Conservation (phyloP, 2,329 filamentous ascomycete species). For the Lachnellula cervina region DNA sequence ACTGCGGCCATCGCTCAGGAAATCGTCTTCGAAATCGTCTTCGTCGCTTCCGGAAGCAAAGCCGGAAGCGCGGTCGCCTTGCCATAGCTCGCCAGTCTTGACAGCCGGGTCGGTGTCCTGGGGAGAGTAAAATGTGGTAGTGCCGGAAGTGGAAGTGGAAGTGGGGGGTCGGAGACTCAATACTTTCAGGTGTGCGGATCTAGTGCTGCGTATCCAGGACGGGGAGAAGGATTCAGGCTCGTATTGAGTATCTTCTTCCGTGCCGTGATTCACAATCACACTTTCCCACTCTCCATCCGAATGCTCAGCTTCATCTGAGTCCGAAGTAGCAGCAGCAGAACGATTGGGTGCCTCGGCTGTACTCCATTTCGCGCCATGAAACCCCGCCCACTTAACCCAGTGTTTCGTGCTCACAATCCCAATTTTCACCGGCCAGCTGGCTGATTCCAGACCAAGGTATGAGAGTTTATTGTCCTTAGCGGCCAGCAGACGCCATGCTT, state of each 20-base stretch:
- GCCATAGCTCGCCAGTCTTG: conserved; percentile 13
- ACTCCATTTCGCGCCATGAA: conserved; percentile 5
- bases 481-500: conserved; percentile 6
- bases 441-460: conserved; percentile 10
- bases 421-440: conserved; percentile 19
- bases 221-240: background rate
- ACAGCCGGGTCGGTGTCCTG: conserved; percentile 1
- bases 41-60: background rate
- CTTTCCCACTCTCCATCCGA: background rate
- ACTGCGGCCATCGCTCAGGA: background rate
- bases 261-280: background rate
- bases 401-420: conserved; percentile 38
- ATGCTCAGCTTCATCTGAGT: background rate
- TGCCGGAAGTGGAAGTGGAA: too few relatives aligned
- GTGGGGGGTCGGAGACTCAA: too few relatives aligned
- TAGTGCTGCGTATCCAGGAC: background rate
- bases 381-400: conserved; percentile 31
- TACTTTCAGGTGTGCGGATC: background rate
- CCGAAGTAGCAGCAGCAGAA: background rate
- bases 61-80: background rate
- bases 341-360: background rate
- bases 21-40: background rate
- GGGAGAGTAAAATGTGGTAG: background rate
- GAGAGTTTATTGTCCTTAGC: conserved; percentile 5
- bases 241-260: background rate